Conservation (phyloP, 2,329 filamentous ascomycete species). For the Neofusicoccum ribis region DNA sequence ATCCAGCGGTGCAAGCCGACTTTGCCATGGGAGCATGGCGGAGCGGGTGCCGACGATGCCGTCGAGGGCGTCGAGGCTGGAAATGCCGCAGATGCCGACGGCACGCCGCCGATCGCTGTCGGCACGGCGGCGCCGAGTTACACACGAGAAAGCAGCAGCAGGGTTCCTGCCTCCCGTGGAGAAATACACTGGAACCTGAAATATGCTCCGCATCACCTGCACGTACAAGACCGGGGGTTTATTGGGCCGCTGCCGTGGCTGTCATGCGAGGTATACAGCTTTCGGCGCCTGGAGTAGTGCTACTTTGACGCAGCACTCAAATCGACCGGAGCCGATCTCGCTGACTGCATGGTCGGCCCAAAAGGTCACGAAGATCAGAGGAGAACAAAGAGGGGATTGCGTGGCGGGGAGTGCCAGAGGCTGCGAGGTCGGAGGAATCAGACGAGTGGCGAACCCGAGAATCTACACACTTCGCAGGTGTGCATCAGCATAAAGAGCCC, state of each 20-base stretch:
- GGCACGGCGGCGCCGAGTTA: neutral
- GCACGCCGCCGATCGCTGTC: neutral
- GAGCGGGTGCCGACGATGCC: conserved; percentile 1
- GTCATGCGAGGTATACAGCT: neutral
- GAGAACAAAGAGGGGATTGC: neutral
- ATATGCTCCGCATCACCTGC: neutral
- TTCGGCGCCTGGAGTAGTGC: neutral
- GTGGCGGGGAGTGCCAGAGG: neutral
- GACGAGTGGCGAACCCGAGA: no score
- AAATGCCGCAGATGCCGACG: conserved; percentile 15
- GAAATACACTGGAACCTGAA: neutral
- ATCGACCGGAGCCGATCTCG: neutral
- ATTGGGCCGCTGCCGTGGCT: neutral
- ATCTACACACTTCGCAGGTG: neutral
- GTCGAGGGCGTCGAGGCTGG: neutral
- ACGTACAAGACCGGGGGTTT: neutral
- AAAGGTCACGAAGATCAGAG: neutral
- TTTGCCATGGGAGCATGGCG: neutral
- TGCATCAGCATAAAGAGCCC: no score
- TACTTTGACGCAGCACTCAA: neutral
- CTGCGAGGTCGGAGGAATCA: no score
- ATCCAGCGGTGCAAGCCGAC: neutral
- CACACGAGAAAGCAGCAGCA: neutral
- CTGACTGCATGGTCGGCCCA: neutral
- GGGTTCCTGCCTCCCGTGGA: neutral